A percentile compares a stretch with the other conserved stretches of the same genome.
Evolutionary conservation across 2,329 filamentous ascomycete species (phyloP).

Genomic region (Hypomyces rosellus): DNA sequence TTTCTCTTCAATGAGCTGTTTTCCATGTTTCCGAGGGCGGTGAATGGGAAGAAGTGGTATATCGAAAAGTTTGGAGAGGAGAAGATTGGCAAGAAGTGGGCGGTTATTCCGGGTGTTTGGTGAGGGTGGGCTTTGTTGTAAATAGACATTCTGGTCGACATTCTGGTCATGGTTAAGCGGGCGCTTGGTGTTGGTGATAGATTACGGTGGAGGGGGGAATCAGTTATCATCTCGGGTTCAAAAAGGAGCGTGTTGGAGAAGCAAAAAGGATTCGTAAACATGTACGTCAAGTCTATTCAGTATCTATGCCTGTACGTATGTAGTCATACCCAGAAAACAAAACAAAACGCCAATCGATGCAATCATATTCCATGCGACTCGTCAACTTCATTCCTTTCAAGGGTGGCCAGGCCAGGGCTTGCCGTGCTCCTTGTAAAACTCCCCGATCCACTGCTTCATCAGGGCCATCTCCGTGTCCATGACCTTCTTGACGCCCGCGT

Average conservation of each 20-base stretch:
- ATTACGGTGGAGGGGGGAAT: too few relatives aligned
- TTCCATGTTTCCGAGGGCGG: constrained; percentile 84
- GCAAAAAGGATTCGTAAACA: neutral
- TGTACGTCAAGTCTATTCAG: neutral
- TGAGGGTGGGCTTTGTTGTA: constrained; percentile 12
- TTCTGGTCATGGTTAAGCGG: neutral
- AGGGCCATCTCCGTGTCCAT: constrained; percentile 39
- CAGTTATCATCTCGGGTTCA: too few relatives aligned
- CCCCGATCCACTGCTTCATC: constrained; percentile 47
- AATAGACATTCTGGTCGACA: neutral
- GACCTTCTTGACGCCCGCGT: constrained; percentile 21
- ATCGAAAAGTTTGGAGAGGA: constrained; percentile 79
- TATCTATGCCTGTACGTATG: too few relatives aligned
- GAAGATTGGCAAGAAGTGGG: constrained; percentile 67
- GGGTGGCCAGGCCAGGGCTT: neutral
- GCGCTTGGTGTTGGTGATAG: too few relatives aligned
- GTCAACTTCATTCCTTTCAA: too few relatives aligned
- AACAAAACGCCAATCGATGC: too few relatives aligned
- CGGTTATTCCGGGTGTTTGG: constrained; percentile 55
- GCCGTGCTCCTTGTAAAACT: constrained; percentile 33
- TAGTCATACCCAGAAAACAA: too few relatives aligned
- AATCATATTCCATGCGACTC: too few relatives aligned
- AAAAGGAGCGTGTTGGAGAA: neutral
- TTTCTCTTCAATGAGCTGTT: constrained; percentile 83
- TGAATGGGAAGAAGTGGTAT: constrained; percentile 82